Conservation (phyloP, 352 stramenopile genomes). For the Phytophthora pluvialis region DNA sequence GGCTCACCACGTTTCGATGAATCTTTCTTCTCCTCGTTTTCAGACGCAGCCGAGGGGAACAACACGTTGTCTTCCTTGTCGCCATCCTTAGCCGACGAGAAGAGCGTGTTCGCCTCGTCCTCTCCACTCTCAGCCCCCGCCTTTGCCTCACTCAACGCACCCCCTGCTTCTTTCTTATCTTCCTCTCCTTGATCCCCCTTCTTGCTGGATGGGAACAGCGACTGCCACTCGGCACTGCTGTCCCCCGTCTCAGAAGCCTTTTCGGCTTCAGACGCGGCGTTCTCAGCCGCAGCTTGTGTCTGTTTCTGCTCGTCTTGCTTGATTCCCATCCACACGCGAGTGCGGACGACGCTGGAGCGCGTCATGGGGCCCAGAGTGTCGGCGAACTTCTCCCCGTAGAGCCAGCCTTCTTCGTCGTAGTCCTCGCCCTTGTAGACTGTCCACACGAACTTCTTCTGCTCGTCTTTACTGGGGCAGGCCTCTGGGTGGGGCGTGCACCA, state of each 20-base stretch:
- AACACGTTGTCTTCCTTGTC: constrained; percentile 23
- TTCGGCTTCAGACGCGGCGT: not conserved
- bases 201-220: constrained; percentile 43
- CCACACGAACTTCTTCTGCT: constrained; percentile 72
- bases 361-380: constrained; percentile 72
- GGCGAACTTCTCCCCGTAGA: constrained; percentile 77
- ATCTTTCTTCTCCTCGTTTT: constrained; percentile 25
- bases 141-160: not conserved
- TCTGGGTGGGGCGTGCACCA: constrained; percentile 65
- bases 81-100: constrained; percentile 7
- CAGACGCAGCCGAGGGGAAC: constrained; percentile 26
- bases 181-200: constrained; percentile 8
- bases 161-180: constrained; percentile 3
- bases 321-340: constrained; percentile 76
- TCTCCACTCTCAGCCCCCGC: constrained; percentile 3
- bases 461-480: constrained; percentile 53
- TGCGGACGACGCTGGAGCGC: constrained; percentile 72
- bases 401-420: constrained; percentile 87
- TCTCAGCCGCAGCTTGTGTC: constrained; percentile 3
- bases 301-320: constrained; percentile 42
- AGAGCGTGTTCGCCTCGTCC: constrained; percentile 8
- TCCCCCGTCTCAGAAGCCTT: constrained; percentile 21
- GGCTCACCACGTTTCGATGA: constrained; percentile 23
- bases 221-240: constrained; percentile 41
- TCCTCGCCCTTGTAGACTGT: constrained; percentile 84